Conservation (phyloP, 2,329 filamentous ascomycete genomes). For the Penicillium rolfsii region DNA sequence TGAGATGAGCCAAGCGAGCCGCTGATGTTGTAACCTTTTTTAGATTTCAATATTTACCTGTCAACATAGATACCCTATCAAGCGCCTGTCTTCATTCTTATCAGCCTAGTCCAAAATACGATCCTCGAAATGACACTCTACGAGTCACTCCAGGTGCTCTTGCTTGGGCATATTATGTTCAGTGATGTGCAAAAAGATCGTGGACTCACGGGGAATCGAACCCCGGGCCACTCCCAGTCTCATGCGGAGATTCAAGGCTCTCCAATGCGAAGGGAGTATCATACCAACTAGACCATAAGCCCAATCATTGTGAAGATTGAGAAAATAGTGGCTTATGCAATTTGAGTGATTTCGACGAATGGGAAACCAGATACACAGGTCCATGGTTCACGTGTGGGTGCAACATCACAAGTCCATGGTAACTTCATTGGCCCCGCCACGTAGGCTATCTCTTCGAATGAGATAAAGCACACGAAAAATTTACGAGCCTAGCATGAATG, state of each 20-base stretch:
- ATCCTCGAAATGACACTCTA: too few species aligned
- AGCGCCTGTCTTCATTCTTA: neutral
- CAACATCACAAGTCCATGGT: too few species aligned
- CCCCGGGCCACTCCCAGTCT: constrained; percentile 50
- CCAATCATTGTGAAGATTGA: constrained; percentile 10
- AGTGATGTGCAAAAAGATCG: neutral
- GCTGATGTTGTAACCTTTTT: neutral
- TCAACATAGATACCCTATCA: constrained; percentile 1
- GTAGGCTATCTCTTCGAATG: neutral
- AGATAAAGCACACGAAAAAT: neutral
- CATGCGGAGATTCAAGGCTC: neutral
- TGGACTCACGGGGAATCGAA: constrained; percentile 55
- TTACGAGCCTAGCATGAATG: too few species aligned
- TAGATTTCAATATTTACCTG: neutral
- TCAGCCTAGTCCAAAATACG: neutral
- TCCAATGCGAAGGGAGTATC: constrained; percentile 49
- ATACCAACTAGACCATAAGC: constrained; percentile 53
- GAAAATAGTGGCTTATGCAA: neutral
- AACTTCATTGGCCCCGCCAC: neutral
- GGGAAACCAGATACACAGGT: neutral
- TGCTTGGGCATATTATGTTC: too few species aligned
- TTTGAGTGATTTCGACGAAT: neutral
- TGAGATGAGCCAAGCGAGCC: neutral
- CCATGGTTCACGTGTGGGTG: neutral
- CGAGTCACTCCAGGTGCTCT: too few species aligned